phyloP scores from a whole-genome alignment of 2,329 filamentous ascomycete genomes.

The Cladophialophora carrionii region DNA sequence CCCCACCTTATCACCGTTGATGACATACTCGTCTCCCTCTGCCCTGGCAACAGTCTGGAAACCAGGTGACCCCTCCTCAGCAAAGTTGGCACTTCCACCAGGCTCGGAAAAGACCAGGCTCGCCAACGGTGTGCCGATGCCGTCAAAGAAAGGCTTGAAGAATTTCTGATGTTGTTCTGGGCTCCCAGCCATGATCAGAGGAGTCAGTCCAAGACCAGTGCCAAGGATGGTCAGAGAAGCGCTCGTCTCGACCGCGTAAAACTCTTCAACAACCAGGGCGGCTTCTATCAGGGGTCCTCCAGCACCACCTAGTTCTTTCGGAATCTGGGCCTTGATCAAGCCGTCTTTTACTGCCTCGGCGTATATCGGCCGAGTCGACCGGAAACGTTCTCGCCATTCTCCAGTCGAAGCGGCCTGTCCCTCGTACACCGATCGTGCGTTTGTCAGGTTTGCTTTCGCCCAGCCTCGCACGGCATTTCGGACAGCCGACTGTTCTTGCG shows the following conservation, averaged over 20 bases:
- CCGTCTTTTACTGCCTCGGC: slow-evolving; percentile 50
- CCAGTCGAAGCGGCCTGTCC: slow-evolving; percentile 1
- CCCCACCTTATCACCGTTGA: slow-evolving; percentile 58
- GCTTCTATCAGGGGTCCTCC: slow-evolving; percentile 53
- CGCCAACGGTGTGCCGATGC: slow-evolving; percentile 54
- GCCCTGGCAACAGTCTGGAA: slow-evolving; percentile 54
- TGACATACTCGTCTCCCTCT: slow-evolving; percentile 57
- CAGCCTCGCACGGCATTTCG: slow-evolving; percentile 25
- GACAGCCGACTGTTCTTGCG: slow-evolving; percentile 25
- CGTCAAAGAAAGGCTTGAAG: slow-evolving; percentile 53
- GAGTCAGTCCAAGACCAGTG: slow-evolving; percentile 58
- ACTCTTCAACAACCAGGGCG: slow-evolving; percentile 57
- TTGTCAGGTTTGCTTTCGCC: slow-evolving; percentile 22
- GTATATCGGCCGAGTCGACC: slow-evolving; percentile 54
- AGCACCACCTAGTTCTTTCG: slow-evolving; percentile 52
- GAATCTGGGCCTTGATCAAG: slow-evolving; percentile 55
- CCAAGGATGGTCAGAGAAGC: slow-evolving; percentile 56
- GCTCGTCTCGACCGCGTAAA: slow-evolving; percentile 57
- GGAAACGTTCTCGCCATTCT: slow-evolving; percentile 48
- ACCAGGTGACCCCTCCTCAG: slow-evolving; percentile 55
- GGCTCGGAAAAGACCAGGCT: slow-evolving; percentile 59
- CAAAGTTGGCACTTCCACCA: slow-evolving; percentile 56
- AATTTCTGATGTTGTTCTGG: slow-evolving; percentile 50
- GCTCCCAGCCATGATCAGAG: slow-evolving; percentile 54
- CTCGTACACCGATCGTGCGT: slow-evolving; percentile 27